Evolutionary conservation across 2,329 filamentous ascomycete genomes (phyloP), one percentile per base, ranked within the genome.

Genomic region (Diaporthe batatas): DNA sequence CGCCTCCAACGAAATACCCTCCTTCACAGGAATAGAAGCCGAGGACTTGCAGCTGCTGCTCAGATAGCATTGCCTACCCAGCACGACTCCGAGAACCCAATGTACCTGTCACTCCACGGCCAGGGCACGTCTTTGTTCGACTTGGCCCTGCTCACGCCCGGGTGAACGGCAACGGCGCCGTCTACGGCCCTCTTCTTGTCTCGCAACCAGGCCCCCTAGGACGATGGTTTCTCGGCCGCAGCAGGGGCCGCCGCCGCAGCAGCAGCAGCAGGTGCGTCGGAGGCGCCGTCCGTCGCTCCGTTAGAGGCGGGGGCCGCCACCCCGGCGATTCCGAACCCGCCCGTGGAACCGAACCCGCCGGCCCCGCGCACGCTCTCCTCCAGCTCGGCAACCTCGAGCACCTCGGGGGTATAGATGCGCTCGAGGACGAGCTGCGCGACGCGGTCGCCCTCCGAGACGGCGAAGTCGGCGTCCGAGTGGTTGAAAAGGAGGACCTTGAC

Each of bases 401-500:
- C 93, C 59, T 97, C 94, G 2, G 96, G 96, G 36, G 95, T 98
- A 80, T 93, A 95, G 80, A 98, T 98, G 82, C 94, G 91, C 88
- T 99, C 96, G 72, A 99, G 86, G 76, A 99, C 91, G 77, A 99
- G 88, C 87, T 99, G 96, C 54, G 96, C 97, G 79, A 99, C 87
- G 69, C 96, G 92, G 83, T 99, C 96, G 65, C 96, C 96, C 80
- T 93, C 91, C 79, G 92, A 92, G 76, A 99, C 87, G 76, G 84
- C 87, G 80, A 97, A 98, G 81, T 98, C 95, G 53, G 85, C 84
- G 67, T 98, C 95, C 68, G 89, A 89, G 82, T 97, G 92, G 85
- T 99, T 99, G 83, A 98, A 98, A 68, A 99, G 90, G 77, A 99
- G 88, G 34, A 99, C 93, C 87, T 97, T 98, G 79, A 99, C 92